Evolutionary conservation across 176 grass and related monocot species (phyloP).

Genomic region (Metroxylon sagu): DNA sequence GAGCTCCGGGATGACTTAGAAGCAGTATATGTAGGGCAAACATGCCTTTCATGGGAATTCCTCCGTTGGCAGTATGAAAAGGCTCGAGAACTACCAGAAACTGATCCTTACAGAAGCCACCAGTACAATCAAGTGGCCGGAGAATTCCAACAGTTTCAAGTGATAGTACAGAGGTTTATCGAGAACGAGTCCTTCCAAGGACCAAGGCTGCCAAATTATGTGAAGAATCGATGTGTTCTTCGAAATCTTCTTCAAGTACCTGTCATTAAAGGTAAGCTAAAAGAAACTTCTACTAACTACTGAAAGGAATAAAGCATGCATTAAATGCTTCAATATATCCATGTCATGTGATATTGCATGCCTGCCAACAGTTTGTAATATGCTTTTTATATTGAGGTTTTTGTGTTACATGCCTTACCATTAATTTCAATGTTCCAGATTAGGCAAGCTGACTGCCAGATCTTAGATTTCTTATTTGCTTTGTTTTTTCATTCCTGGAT

Average conservation of each 20-base stretch:
- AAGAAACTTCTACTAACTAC: not conserved
- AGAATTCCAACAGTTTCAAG: conserved; percentile 97
- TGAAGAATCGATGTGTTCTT: conserved; percentile 63
- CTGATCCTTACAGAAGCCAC: conserved; percentile 62
- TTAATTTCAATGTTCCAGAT: no score
- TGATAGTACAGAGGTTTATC: conserved; percentile 66
- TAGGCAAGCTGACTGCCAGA: no score
- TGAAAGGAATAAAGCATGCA: not conserved
- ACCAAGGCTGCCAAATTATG: conserved; percentile 78
- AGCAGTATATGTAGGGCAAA: conserved; percentile 87
- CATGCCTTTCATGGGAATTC: conserved; percentile 94
- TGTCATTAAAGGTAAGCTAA: conserved; percentile 60
- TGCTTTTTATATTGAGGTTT: no score
- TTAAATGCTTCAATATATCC: no score
- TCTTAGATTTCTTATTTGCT: not conserved
- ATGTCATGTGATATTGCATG: no score
- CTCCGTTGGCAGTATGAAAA: conserved; percentile 96
- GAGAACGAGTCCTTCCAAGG: conserved; percentile 87
- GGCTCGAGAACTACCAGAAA: conserved; percentile 54
- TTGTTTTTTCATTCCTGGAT: not conserved
- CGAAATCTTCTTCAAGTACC: conserved; percentile 80
- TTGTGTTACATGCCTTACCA: no score
- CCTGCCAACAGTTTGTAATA: no score
- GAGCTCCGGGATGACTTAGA: conserved; percentile 76
- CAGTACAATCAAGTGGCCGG: conserved; percentile 75